Conservation (phyloP, 495 filamentous ascomycete species). For the Cairneyella variabilis region DNA sequence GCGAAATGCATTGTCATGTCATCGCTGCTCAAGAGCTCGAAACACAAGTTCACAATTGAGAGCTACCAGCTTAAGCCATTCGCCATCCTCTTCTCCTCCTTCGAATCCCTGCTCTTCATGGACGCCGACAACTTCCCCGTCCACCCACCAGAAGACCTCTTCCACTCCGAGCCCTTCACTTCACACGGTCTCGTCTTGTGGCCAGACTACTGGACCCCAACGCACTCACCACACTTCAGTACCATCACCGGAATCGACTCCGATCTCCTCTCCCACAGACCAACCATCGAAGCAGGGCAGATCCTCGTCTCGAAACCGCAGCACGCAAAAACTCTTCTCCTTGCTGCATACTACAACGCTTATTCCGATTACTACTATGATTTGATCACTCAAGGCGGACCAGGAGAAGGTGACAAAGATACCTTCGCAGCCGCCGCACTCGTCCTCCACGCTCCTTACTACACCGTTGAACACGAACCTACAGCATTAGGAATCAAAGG, state of each 20-base stretch:
- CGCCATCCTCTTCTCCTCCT: conserved; percentile 56
- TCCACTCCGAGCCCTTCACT: conserved; percentile 47
- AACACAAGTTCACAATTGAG: conserved; percentile 6
- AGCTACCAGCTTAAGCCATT: conserved; percentile 60
- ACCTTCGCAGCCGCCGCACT: conserved; percentile 55
- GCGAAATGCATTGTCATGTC: conserved; percentile 42
- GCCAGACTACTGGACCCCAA: conserved; percentile 60
- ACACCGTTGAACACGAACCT: not conserved
- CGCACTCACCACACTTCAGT: conserved; percentile 50
- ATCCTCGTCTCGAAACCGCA: conserved; percentile 53
- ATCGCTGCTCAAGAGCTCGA: not conserved
- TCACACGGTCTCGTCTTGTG: conserved; percentile 53
- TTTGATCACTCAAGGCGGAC: conserved; percentile 51
- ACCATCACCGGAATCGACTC: conserved; percentile 46
- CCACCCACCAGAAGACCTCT: conserved; percentile 45
- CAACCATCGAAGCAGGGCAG: conserved; percentile 50
- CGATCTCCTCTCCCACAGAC: conserved; percentile 23
- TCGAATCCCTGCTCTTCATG: conserved; percentile 58
- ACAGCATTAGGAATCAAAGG: not conserved
- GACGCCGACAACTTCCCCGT: conserved; percentile 57
- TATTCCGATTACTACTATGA: conserved; percentile 59
- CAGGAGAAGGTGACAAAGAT: conserved; percentile 63
- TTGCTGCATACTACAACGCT: conserved; percentile 61
- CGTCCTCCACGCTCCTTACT: conserved; percentile 28
- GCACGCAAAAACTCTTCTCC: conserved; percentile 47